Evolutionary conservation across 2,329 filamentous ascomycete genomes (phyloP), one percentile per base, ranked within the genome.

Genomic region (Cladophialophora yegresii): DNA sequence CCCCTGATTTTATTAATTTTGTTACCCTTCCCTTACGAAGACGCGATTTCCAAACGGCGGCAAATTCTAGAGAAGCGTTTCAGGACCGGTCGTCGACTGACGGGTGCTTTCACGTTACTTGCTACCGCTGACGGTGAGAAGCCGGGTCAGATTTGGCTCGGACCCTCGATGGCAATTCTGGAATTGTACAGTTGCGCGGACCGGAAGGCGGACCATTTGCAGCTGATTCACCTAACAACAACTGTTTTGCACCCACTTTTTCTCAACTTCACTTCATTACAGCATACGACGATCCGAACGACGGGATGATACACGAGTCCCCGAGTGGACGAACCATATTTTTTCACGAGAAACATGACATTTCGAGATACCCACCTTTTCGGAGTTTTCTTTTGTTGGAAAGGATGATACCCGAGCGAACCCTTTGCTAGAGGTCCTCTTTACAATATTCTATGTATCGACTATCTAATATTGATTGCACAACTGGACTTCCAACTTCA

Each of bases 291-390:
- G 63, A 66, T 53, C 54, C 47, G 63, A 59, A 62, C 61, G 65
- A 68, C 56, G 63, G 66, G 67, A 68, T 66, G 66, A 66, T 63
- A 66, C 57, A 69, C 63, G 67, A 51, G 58, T 64, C 63, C 63
- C 58, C 22, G 49, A 63, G 54, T 60, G 61, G 59, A 56, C 28
- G 8, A 32, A 30, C 28, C 58, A 51, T 63, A 47, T 30, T 65
- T 58, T 43, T 62, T 70, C 30, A 70, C 64, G 68, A 70, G 64
- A 68, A 67, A 68, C 68, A 70, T 58, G 68, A 70, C 62, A 57
- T 66, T 68, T 68, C 63, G 63, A 66, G 64, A 70, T 68, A 68
- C 67, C 66, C 68, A 64, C 62, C 50, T 65, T 65, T 61, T 57
- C 58, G 55, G 54, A 62, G 51, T 47, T 58, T 61, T 47, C 54